Evolutionary conservation across 345 rosid genomes (phyloP).

Genomic region (Euphorbia pulcherrima): DNA sequence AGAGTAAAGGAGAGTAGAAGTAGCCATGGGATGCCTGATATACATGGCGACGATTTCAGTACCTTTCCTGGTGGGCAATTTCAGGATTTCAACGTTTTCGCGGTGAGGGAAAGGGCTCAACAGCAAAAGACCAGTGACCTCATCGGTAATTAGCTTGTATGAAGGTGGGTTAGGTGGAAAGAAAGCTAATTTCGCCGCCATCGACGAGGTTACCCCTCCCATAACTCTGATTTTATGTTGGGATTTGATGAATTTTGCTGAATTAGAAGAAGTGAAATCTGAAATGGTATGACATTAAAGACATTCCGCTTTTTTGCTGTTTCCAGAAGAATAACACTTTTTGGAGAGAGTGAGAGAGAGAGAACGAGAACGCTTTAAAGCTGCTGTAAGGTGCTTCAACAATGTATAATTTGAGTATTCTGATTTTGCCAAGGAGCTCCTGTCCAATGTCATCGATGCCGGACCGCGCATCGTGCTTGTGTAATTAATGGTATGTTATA

Average conservation of each 20-base stretch:
- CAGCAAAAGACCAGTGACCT: constrained; percentile 56
- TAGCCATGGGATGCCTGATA: constrained; percentile 83
- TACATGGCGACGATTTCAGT: constrained; percentile 75
- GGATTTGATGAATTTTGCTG: constrained; percentile 8
- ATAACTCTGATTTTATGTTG: constrained; percentile 21
- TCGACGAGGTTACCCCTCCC: constrained; percentile 97
- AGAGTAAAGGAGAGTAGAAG: constrained; percentile 77
- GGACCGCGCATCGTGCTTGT: no score
- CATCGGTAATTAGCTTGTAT: constrained; percentile 59
- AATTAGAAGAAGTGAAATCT: constrained; percentile 15
- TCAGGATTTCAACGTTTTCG: constrained; percentile 76
- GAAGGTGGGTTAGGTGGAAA: constrained; percentile 94
- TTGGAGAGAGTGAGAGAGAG: neutral
- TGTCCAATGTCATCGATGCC: no score
- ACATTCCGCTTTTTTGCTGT: constrained; percentile 18
- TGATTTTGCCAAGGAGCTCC: neutral
- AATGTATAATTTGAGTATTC: neutral
- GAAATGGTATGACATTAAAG: constrained; percentile 4
- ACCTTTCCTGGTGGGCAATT: constrained; percentile 70
- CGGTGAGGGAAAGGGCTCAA: constrained; percentile 77
- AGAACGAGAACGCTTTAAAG: constrained; percentile 6
- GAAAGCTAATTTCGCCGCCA: constrained; percentile 95
- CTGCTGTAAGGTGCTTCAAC: neutral
- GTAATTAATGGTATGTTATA: no score
- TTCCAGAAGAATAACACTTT: constrained; percentile 24